These are phyloP conservation scores for Eucalyptus melliodora DNA, from an alignment of 345 rosid species.

Conservation along the genomic window DNA sequence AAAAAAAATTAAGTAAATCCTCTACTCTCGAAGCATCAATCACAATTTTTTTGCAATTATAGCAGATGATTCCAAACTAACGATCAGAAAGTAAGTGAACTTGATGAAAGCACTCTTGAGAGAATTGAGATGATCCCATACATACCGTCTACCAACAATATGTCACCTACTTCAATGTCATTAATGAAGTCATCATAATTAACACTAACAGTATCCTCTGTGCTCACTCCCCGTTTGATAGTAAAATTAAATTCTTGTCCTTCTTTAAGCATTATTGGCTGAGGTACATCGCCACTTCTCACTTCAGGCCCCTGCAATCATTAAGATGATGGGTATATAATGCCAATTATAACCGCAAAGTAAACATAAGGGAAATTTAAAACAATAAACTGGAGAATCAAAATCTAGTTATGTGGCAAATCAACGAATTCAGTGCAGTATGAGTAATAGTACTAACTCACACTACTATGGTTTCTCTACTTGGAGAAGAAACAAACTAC, in stretches of 20 bases:
- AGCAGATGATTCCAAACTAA: background rate
- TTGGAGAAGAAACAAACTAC: background rate
- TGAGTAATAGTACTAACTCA: background rate
- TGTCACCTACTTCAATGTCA: constrained; percentile 86
- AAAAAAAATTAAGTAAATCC: background rate
- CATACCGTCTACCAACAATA: constrained; percentile 83
- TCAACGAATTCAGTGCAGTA: background rate
- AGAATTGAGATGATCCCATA: background rate
- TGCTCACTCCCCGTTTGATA: constrained; percentile 67
- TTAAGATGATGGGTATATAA: background rate
- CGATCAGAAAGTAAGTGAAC: background rate
- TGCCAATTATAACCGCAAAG: background rate
- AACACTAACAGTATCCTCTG: constrained; percentile 76
- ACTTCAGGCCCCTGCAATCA: constrained; percentile 90
- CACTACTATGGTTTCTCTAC: background rate
- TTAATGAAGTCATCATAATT: constrained; percentile 87
- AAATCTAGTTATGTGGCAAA: background rate
- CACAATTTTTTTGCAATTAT: background rate
- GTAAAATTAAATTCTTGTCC: constrained; percentile 93
- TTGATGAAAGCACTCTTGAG: background rate
- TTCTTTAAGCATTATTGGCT: constrained; percentile 58
- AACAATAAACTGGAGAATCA: background rate
- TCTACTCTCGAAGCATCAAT: background rate
- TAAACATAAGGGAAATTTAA: background rate
- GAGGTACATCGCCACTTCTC: constrained; percentile 94